Conservation (phyloP, 2,329 filamentous ascomycete genomes). For the Diaporthe capsici region DNA sequence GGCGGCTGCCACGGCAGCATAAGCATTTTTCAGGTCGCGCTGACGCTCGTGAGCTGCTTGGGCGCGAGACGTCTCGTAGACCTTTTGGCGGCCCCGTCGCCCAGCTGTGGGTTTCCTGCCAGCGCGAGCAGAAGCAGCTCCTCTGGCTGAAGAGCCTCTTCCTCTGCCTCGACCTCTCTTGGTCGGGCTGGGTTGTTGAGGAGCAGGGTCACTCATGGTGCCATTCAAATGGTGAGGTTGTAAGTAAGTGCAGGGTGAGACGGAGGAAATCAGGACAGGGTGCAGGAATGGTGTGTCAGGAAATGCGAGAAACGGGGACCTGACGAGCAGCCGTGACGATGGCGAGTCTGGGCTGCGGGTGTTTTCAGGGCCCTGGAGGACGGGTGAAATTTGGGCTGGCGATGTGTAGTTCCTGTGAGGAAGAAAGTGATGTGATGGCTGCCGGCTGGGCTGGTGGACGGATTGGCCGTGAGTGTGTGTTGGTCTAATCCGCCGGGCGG, state of each 20-base stretch:
- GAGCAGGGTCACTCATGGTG: constrained; percentile 42
- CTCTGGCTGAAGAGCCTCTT: constrained; percentile 33
- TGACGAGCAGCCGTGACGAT: neutral
- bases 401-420: constrained; percentile 28
- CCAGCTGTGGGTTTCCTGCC: constrained; percentile 39
- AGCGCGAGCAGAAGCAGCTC: constrained; percentile 39
- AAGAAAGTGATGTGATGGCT: constrained; percentile 36
- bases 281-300: constrained; percentile 28
- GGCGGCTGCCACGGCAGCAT: constrained; percentile 72
- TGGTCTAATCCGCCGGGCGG: constrained; percentile 31
- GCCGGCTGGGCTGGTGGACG: constrained; percentile 29
- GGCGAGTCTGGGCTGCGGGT: neutral
- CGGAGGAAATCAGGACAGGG: constrained; percentile 24
- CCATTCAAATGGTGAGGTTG: constrained; percentile 40
- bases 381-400: neutral
- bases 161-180: constrained; percentile 41
- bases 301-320: constrained; percentile 6
- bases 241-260: constrained; percentile 37
- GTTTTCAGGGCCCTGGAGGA: neutral
- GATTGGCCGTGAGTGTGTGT: constrained; percentile 33
- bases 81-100: constrained; percentile 66
- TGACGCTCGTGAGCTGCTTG: constrained; percentile 75
- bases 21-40: constrained; percentile 76
- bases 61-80: constrained; percentile 66
- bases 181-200: constrained; percentile 42